A percentile compares a stretch with the other conserved stretches of the same genome.
Conservation (phyloP, 75 land plant species). For the Picea sitchensis region DNA sequence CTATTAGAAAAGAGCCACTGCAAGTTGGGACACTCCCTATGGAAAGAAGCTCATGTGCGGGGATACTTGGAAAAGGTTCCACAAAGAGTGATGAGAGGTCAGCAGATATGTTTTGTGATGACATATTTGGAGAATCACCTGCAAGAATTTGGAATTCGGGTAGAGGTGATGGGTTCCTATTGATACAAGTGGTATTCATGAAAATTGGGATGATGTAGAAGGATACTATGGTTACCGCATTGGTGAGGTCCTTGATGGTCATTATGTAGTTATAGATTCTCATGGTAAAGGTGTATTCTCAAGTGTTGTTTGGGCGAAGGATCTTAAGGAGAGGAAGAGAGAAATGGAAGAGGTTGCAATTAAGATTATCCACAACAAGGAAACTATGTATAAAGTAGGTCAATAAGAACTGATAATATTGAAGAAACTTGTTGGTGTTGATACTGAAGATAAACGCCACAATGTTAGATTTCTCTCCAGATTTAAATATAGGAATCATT, state of each 20-base stretch:
- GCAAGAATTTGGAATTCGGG: no score
- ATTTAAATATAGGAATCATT: conserved; percentile 96
- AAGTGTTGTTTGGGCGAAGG: conserved; percentile 94
- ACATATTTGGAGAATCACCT: no score
- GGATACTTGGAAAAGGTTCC: no score
- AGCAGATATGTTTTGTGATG: no score
- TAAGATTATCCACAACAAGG: conserved; percentile 93
- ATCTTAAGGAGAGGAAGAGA: conserved; percentile 69
- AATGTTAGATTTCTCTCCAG: conserved; percentile 89
- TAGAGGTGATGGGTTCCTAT: no score
- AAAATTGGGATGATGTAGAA: no score
- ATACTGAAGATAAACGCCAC: conserved; percentile 87
- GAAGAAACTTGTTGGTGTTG: conserved; percentile 89
- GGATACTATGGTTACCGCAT: no score
- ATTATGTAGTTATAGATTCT: conserved; percentile 81
- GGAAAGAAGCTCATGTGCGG: no score
- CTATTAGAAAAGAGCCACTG: no score
- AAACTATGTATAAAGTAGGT: conserved; percentile 90
- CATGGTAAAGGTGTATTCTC: conserved; percentile 99
- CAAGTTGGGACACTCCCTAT: no score
- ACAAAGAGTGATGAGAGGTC: no score
- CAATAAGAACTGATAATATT: conserved; percentile 74
- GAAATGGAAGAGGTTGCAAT: conserved; percentile 95
- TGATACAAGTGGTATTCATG: no score
- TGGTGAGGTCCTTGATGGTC: conserved; percentile 29